Evolutionary conservation across 345 rosid genomes (phyloP).

Genomic region (Populus tremula): DNA sequence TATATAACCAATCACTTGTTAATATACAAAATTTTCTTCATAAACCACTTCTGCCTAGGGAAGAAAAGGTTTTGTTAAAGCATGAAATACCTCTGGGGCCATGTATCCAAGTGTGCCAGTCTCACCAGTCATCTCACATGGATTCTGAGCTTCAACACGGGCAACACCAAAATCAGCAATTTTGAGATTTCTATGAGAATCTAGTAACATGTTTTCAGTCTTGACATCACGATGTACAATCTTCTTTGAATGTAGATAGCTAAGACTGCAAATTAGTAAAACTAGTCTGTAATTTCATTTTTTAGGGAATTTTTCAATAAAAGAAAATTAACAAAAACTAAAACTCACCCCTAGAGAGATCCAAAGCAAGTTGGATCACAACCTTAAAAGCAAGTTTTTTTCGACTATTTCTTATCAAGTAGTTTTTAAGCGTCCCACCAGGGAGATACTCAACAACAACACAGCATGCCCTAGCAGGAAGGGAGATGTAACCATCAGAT

Average conservation of each 20-base stretch:
- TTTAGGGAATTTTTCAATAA: background rate
- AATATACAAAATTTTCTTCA: background rate
- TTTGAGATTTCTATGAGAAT: slow-evolving; percentile 54
- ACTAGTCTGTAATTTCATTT: background rate
- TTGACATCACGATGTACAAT: slow-evolving; percentile 97
- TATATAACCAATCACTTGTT: background rate
- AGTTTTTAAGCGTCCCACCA: slow-evolving; percentile 85
- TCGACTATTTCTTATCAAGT: slow-evolving; percentile 59
- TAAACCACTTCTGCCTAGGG: background rate
- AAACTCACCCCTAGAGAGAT: slow-evolving; percentile 76
- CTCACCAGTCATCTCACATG: slow-evolving; percentile 94
- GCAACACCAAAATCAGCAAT: slow-evolving; percentile 99
- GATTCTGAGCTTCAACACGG: slow-evolving; percentile 94
- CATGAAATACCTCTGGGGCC: slow-evolving; percentile 85
- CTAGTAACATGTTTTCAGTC: slow-evolving; percentile 86
- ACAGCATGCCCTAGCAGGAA: slow-evolving; percentile 81
- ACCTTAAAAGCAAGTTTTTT: slow-evolving; percentile 74
- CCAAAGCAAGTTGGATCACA: slow-evolving; percentile 83
- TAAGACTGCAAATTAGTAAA: slow-evolving; percentile 51
- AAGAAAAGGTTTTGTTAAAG: slow-evolving; percentile 4
- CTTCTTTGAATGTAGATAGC: slow-evolving; percentile 82
- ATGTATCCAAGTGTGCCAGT: slow-evolving; percentile 94
- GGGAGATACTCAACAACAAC: slow-evolving; percentile 81
- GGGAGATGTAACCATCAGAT: slow-evolving; percentile 29
- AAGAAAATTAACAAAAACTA: background rate